Evolutionary conservation across 75 land plant genomes (phyloP).

Genomic region (Pseudotsuga menziesii): DNA sequence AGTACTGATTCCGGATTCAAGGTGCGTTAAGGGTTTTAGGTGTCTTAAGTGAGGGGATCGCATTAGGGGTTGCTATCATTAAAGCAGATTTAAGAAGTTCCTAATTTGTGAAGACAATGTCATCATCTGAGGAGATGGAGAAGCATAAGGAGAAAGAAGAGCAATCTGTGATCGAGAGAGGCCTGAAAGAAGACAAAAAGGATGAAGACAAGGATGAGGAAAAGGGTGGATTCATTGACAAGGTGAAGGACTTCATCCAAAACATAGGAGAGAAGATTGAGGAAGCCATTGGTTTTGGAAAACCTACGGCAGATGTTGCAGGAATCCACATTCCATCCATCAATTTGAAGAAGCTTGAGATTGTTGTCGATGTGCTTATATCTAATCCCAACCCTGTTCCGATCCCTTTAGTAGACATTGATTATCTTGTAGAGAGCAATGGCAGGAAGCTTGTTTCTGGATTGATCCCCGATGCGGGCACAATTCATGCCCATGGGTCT

Average conservation of each 20-base stretch:
- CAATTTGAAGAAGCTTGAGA: constrained; percentile 66
- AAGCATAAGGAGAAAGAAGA: constrained; percentile 15
- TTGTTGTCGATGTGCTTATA: constrained; percentile 77
- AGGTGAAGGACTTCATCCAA: constrained; percentile 83
- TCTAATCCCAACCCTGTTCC: constrained; percentile 90
- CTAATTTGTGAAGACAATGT: constrained; percentile 17
- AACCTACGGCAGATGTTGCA: constrained; percentile 75
- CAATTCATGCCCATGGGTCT: constrained; percentile 84
- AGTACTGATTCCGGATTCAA: too few species aligned
- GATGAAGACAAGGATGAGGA: constrained; percentile 36
- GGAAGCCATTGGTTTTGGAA: constrained; percentile 80
- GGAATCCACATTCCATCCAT: constrained; percentile 69
- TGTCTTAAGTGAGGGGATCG: too few species aligned
- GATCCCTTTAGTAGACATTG: constrained; percentile 82
- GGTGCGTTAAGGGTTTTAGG: too few species aligned
- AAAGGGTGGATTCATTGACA: constrained; percentile 61
- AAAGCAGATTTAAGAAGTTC: too few species aligned
- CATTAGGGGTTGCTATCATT: too few species aligned
- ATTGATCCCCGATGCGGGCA: constrained; percentile 91
- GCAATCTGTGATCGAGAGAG: constrained; percentile 10
- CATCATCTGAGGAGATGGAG: constrained; percentile 48
- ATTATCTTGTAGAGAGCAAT: constrained; percentile 83
- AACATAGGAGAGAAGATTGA: constrained; percentile 84
- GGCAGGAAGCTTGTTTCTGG: constrained; percentile 91
- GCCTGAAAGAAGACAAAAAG: constrained; percentile 10